These are phyloP conservation scores for Ehretia macrophylla DNA, from an alignment of 257 asterid genomes.

Conservation along the genomic window DNA sequence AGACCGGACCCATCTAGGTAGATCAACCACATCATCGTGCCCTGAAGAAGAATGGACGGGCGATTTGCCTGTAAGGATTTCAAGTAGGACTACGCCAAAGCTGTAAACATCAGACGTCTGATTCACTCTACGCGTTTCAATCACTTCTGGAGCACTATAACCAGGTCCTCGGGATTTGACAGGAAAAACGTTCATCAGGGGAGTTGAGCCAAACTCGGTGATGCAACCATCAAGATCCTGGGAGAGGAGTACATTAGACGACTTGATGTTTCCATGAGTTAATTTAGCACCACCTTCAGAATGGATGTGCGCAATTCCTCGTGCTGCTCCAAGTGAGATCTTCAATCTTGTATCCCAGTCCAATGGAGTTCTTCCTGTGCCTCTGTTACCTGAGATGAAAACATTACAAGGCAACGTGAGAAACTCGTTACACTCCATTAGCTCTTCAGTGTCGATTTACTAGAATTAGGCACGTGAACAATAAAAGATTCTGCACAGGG, in stretches of 20 bases:
- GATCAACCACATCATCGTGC: constrained; percentile 62
- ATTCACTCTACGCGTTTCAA: constrained; percentile 52
- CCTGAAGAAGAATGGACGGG: constrained; percentile 55
- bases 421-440: too few species aligned
- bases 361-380: constrained; percentile 38
- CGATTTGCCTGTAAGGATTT: constrained; percentile 82
- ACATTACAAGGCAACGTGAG: neutral
- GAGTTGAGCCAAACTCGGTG: constrained; percentile 64
- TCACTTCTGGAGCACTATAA: constrained; percentile 87
- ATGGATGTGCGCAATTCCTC: constrained; percentile 75
- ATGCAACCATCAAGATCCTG: constrained; percentile 49
- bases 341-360: constrained; percentile 86
- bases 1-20: constrained; percentile 92
- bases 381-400: constrained; percentile 44
- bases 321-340: constrained; percentile 69
- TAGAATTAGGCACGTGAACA: neutral
- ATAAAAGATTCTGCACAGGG: too few species aligned
- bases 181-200: constrained; percentile 49
- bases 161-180: constrained; percentile 63
- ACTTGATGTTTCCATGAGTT: constrained; percentile 76
- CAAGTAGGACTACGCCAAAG: constrained; percentile 88
- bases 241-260: constrained; percentile 76
- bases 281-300: constrained; percentile 52
- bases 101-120: constrained; percentile 89
- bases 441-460: too few species aligned